Base-by-base conservation (phyloP, 1,284 basidiomycete species). In the Gomphus sp. region DNA sequence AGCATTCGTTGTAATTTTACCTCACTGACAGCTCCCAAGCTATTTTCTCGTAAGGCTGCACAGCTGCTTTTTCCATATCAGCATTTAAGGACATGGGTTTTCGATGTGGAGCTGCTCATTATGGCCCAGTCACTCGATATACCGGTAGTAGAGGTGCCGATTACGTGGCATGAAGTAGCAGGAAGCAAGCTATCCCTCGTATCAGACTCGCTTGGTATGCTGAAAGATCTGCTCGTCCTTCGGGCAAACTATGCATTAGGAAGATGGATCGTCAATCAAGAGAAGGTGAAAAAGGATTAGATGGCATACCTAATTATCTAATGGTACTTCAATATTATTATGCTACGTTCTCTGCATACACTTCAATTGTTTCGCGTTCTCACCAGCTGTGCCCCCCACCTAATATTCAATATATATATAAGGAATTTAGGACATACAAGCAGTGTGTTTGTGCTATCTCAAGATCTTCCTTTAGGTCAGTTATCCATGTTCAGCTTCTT, bases 61-160 rank as follows among this genome's bases (percentile, higher is more conserved):
- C 80, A 77, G 52, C 78, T 81, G 58, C 84, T 97, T 60, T 97
- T 96, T 71, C 91, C 92, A 0, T 77, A 78, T 2, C 86, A 93
- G 66, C 91, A 91, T 65, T 83, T 93, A 18, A 75, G 84, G 11
- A 88, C 88, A 0, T 97, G 93, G 93, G 94, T 96, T 68, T 97
- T 97, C 67, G 93, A 97, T 70, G 94, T 96, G 57, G 94, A 97
- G 69, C 79, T 97, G 2, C 76, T 97, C n/a, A 76, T 96, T n/a
- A 79, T 95, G 18, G 91, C 93, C 8, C 86, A 91, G 66, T 79
- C 85, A 66, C 73, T 87, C 39, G 67, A 74, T 47, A 84, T 92
- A 66, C 88, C 91, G 2, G 86, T 94, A 3, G 80, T 74, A 4
- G 94, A 98, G 69, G 90, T 96, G 2, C 82, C 91, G 0, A 87